Percentiles rank a stretch among this genome's conserved stretches.
phyloP scores from a whole-genome alignment of 805 yeast genomes.

The Candida arabinofermentans region DNA sequence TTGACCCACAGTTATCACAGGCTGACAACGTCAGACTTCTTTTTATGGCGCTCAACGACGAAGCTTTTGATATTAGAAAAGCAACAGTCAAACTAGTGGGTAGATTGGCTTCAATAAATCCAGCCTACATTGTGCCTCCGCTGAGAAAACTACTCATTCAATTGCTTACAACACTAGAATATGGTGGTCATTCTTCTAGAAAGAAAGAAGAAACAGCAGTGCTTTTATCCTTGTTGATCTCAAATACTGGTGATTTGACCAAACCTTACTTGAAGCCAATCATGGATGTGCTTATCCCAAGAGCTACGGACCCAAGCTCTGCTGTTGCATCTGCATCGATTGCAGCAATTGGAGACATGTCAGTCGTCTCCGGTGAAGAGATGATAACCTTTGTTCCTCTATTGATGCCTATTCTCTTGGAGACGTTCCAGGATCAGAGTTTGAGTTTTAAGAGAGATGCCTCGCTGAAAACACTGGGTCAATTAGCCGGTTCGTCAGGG shows the following conservation, averaged over 20 bases:
- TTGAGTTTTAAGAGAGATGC: constrained; percentile 86
- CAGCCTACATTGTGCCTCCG: constrained; percentile 94
- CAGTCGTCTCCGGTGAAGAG: constrained; percentile 85
- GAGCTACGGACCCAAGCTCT: constrained; percentile 65
- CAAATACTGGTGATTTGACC: constrained; percentile 76
- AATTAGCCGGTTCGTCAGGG: constrained; percentile 84
- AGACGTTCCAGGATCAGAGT: constrained; percentile 88
- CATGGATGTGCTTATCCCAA: constrained; percentile 77
- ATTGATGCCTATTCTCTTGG: constrained; percentile 83
- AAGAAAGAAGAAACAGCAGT: constrained; percentile 86
- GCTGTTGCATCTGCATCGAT: constrained; percentile 86
- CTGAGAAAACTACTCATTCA: constrained; percentile 83
- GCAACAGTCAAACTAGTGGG: constrained; percentile 79
- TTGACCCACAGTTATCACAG: constrained; percentile 91
- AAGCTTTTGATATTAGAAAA: constrained; percentile 75
- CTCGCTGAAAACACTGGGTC: constrained; percentile 83
- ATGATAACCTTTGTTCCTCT: constrained; percentile 66
- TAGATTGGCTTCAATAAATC: constrained; percentile 77
- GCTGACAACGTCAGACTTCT: constrained; percentile 83
- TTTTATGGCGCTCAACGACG: constrained; percentile 90
- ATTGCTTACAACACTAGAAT: constrained; percentile 78
- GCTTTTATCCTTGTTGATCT: constrained; percentile 66
- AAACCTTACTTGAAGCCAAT: constrained; percentile 90
- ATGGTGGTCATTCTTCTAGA: constrained; percentile 63
- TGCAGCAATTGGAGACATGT: constrained; percentile 81